Conservation (phyloP, 495 filamentous ascomycete genomes). For the Glonium stellatum region DNA sequence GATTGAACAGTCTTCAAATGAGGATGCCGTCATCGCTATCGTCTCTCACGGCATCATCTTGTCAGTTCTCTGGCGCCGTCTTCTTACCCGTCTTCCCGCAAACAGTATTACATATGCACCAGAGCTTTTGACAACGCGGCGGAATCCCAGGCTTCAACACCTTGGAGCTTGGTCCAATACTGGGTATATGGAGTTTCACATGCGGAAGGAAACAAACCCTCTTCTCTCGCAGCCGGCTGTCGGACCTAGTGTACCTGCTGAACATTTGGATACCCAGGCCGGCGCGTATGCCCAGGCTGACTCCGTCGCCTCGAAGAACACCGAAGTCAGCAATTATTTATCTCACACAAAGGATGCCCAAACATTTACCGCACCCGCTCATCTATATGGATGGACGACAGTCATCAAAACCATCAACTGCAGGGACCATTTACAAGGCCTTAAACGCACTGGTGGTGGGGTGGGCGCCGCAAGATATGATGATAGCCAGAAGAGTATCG, state of each 20-base stretch:
- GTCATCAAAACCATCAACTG: constrained; percentile 53
- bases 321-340: not conserved
- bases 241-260: not conserved
- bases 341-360: not conserved
- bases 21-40: constrained; percentile 47
- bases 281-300: not conserved
- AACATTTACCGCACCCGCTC: constrained; percentile 1
- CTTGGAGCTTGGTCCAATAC: constrained; percentile 61
- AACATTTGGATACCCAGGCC: not conserved
- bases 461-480: constrained; percentile 71
- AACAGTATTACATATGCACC: constrained; percentile 33
- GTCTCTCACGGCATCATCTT: constrained; percentile 80
- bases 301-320: not conserved
- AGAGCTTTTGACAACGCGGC: constrained; percentile 26
- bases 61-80: constrained; percentile 54
- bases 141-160: constrained; percentile 33
- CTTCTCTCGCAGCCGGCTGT: not conserved
- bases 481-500: constrained; percentile 61
- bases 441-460: constrained; percentile 70
- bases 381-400: constrained; percentile 29
- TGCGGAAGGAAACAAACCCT: constrained; percentile 22
- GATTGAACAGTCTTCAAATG: constrained; percentile 35
- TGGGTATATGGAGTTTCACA: constrained; percentile 50
- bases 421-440: constrained; percentile 57
- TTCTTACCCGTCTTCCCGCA: constrained; percentile 50